These are phyloP conservation scores for Kluyveromyces lactis DNA, from an alignment of 805 yeast species.

Conservation along the genomic window DNA sequence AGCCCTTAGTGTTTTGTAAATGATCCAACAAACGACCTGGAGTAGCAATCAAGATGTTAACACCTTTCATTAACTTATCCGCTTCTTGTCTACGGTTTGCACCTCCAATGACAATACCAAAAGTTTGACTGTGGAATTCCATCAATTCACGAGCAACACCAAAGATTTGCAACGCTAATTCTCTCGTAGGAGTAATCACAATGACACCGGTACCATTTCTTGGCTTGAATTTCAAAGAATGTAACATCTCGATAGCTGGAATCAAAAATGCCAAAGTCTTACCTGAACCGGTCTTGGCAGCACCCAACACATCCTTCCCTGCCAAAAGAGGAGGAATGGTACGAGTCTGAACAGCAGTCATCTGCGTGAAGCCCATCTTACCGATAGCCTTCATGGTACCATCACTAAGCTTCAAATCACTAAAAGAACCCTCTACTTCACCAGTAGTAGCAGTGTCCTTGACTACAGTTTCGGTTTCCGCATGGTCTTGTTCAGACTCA, in stretches of 20 bases:
- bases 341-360: slow-evolving; percentile 94
- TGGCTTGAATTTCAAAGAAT: slow-evolving; percentile 89
- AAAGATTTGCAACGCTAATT: slow-evolving; percentile 92
- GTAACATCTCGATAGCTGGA: slow-evolving; percentile 90
- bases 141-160: slow-evolving; percentile 95
- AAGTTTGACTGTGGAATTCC: slow-evolving; percentile 86
- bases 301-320: slow-evolving; percentile 95
- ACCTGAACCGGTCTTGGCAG: slow-evolving; percentile 99
- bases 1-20: slow-evolving; percentile 89
- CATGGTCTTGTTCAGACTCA: slow-evolving; percentile 11
- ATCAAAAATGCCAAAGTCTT: slow-evolving; percentile 91
- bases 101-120: slow-evolving; percentile 97
- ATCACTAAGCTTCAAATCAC: slow-evolving; percentile 60
- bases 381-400: slow-evolving; percentile 76
- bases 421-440: slow-evolving; percentile 24
- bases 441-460: slow-evolving; percentile 10
- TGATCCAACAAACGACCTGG: slow-evolving; percentile 97
- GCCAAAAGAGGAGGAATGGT: slow-evolving; percentile 95
- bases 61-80: slow-evolving; percentile 89
- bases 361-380: slow-evolving; percentile 81
- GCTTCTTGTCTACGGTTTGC: slow-evolving; percentile 97
- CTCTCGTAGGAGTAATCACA: slow-evolving; percentile 95
- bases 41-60: slow-evolving; percentile 87
- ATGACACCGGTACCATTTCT: slow-evolving; percentile 97
- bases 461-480: background rate